Evolutionary conservation across 2,329 filamentous ascomycete species (phyloP), one percentile per base, ranked within the genome.

Genomic region (Rhytidhysteron rufulum): DNA sequence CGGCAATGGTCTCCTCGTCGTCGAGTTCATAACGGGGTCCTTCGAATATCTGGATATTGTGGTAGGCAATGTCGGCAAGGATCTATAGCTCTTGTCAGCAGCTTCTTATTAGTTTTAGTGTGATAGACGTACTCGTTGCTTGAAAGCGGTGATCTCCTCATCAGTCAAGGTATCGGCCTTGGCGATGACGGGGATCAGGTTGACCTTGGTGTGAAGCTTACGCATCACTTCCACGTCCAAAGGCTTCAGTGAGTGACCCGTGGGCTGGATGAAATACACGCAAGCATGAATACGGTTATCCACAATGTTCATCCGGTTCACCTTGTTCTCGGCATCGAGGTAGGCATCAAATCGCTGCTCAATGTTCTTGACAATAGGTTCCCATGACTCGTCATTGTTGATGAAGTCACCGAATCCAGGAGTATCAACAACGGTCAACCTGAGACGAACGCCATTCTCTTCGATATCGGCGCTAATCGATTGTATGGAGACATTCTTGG

Each of bases 331-430:
- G 33, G 93, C 91, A 71, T 98, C 93, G 44, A 98, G 79, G 71
- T 97, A 98, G 39, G 93, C 90, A 71, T 98, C 93, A 64, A 93
- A 98, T 56, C 93, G 87, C 79, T 95, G 89, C 78, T 98, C 93
- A 62, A 98, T 97, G 78, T 97, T 97, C 78, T 98, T 93, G 59
- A 96, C 85, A 71, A 98, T 98, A 42, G 93, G 93, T 63, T 93
- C 83, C 93, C 93, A 98, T 20, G 93, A 98, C 72, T 97, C 93
- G 61, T 97, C 93, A 66, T 98, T 98, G 85, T 98, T 98, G 65
- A 98, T 93, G 64, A 97, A 98, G 73, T 98, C 93, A 62, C 93
- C 93, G 58, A 98, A 98, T 49, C 93, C 93, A 31, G 93, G 93
- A 8, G 93, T 98, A 57, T 98, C 93, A 50, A 98, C 93, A 39